Conservation (phyloP, 768 basidiomycete genomes). For the Psilocybe subaeruginosa region DNA sequence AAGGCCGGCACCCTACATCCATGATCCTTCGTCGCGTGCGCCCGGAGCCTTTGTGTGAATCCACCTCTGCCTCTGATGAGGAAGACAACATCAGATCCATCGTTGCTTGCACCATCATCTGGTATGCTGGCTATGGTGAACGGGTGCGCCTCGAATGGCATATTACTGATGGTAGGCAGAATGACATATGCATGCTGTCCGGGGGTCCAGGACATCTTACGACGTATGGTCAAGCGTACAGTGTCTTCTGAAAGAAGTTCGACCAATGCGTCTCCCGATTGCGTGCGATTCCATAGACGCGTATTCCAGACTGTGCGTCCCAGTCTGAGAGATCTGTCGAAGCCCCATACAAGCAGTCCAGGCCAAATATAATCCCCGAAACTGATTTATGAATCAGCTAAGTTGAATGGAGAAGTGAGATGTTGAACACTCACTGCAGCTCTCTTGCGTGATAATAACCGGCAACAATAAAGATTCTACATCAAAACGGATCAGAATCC, state of each 20-base stretch:
- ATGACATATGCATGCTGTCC: constrained; percentile 54
- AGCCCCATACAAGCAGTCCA: constrained; percentile 33
- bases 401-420: background rate
- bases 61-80: constrained; percentile 54
- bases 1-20: constrained; percentile 36
- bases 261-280: constrained; percentile 32
- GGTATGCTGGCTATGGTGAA: constrained; percentile 52
- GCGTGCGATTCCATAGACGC: constrained; percentile 26
- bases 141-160: constrained; percentile 52
- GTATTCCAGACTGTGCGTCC: constrained; percentile 42
- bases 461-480: constrained; percentile 1
- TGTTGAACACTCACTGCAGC: background rate
- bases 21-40: constrained; percentile 31
- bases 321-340: constrained; percentile 45
- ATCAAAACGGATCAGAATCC: background rate
- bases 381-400: background rate
- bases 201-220: constrained; percentile 43
- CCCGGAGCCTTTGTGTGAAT: constrained; percentile 46
- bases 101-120: constrained; percentile 27
- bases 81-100: constrained; percentile 43
- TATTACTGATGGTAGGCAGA: constrained; percentile 43
- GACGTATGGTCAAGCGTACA: constrained; percentile 41
- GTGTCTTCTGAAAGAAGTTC: constrained; percentile 46
- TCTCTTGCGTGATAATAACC: background rate
- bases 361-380: background rate